These are phyloP conservation scores for Blastomyces emzantsi DNA, from an alignment of 2,329 filamentous ascomycete genomes.

Conservation along the genomic window DNA sequence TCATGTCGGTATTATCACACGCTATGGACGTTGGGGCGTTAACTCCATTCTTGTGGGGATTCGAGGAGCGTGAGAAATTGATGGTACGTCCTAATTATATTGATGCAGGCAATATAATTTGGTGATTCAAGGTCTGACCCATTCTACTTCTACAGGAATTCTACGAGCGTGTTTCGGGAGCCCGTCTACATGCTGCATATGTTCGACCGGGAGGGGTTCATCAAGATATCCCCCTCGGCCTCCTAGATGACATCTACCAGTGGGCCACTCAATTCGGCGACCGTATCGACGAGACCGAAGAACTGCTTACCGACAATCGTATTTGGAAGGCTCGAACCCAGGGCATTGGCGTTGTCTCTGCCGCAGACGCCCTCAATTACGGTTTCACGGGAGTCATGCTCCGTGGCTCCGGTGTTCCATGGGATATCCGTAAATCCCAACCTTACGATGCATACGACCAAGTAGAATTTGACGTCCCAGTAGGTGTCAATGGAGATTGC, in stretches of 20 bases:
- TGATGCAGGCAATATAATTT: background rate
- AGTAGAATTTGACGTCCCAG: slow-evolving; percentile 96
- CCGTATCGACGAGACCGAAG: slow-evolving; percentile 96
- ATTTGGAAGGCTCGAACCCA: slow-evolving; percentile 96
- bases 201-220: slow-evolving; percentile 93
- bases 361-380: slow-evolving; percentile 91
- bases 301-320: slow-evolving; percentile 97
- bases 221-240: slow-evolving; percentile 85
- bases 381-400: slow-evolving; percentile 98
- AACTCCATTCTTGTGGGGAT: slow-evolving; percentile 98
- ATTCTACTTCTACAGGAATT: slow-evolving; percentile 65
- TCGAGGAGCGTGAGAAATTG: slow-evolving; percentile 98
- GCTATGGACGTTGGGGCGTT: slow-evolving; percentile 98
- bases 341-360: slow-evolving; percentile 82
- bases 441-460: slow-evolving; percentile 97
- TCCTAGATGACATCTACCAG: slow-evolving; percentile 98
- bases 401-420: slow-evolving; percentile 89
- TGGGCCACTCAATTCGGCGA: slow-evolving; percentile 99
- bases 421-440: slow-evolving; percentile 92
- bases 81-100: slow-evolving; percentile 58
- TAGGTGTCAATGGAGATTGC: slow-evolving; percentile 95
- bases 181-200: slow-evolving; percentile 94
- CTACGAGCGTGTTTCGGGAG: slow-evolving; percentile 97
- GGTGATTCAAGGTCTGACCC: background rate
- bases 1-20: slow-evolving; percentile 96